Percentiles rank a stretch among this genome's conserved stretches.
Conservation (phyloP, 1,139 yeast genomes). For the Saccharomyces hybrid region DNA sequence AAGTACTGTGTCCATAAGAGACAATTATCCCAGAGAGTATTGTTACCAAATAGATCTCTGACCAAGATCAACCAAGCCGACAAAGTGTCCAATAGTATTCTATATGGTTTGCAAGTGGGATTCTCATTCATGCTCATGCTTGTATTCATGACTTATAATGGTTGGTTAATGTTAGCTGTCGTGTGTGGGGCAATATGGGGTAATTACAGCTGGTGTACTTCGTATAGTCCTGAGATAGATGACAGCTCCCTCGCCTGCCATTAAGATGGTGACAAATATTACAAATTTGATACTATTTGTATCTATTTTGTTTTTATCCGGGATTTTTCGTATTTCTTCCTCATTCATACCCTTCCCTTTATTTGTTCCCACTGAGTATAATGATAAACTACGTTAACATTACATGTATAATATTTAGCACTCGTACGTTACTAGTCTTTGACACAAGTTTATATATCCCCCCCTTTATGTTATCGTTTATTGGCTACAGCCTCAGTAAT, state of each 20-base stretch:
- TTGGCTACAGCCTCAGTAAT: not conserved
- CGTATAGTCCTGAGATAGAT: constrained; percentile 4
- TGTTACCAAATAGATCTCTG: not conserved
- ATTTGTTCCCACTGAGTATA: not conserved
- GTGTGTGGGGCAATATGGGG: constrained; percentile 64
- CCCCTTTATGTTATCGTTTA: not conserved
- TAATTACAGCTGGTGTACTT: constrained; percentile 44
- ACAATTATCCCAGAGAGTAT: constrained; percentile 5
- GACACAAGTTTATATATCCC: not conserved
- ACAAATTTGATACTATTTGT: not conserved
- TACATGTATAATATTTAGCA: not conserved
- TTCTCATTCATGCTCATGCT: constrained; percentile 73
- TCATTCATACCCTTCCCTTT: not conserved
- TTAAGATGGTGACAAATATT: constrained; percentile 5
- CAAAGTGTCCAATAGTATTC: constrained; percentile 35
- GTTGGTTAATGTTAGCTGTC: constrained; percentile 73
- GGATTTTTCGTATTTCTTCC: not conserved
- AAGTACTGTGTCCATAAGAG: constrained; percentile 33
- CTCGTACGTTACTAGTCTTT: not conserved
- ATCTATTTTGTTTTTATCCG: not conserved
- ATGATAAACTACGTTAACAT: not conserved
- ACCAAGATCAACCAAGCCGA: not conserved
- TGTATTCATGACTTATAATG: constrained; percentile 77
- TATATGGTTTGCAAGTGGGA: constrained; percentile 68
- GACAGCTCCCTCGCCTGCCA: constrained; percentile 21